phyloP scores from a whole-genome alignment of 2,329 filamentous ascomycete species.

The Erysiphe neolycopersici region DNA sequence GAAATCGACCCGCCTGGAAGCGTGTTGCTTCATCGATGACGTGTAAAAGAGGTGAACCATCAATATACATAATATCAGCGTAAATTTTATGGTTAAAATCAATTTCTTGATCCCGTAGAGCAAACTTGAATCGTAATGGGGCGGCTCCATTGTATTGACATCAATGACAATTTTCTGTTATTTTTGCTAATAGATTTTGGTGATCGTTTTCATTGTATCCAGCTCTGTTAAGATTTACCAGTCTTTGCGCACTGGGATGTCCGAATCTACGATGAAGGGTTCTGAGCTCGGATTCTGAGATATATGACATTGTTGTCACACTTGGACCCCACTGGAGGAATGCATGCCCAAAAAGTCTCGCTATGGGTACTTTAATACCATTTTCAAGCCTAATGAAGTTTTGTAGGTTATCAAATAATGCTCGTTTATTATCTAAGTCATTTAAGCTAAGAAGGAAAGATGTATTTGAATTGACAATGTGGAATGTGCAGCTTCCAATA shows the following conservation, averaged over 20 bases:
- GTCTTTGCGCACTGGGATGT: neutral
- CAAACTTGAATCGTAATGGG: slow-evolving; percentile 1
- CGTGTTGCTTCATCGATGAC: slow-evolving; percentile 1
- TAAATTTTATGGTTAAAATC: slow-evolving; percentile 1
- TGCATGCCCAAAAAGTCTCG: neutral
- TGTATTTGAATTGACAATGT: neutral
- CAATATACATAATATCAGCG: slow-evolving; percentile 1
- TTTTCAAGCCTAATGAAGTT: neutral
- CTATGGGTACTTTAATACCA: neutral
- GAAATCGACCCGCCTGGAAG: neutral
- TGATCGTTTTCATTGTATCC: neutral
- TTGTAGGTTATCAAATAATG: neutral
- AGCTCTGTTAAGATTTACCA: neutral
- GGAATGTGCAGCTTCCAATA: neutral
- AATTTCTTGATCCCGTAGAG: neutral
- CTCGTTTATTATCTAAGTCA: neutral
- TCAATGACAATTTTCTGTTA: neutral
- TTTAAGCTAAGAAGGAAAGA: neutral
- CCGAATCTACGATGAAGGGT: neutral
- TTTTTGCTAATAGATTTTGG: neutral
- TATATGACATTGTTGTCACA: neutral
- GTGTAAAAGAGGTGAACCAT: neutral
- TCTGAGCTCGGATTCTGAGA: neutral
- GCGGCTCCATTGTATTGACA: neutral
- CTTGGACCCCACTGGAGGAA: neutral